phyloP scores from a whole-genome alignment of 352 stramenopile species.

The Phytophthora tentaculata region DNA sequence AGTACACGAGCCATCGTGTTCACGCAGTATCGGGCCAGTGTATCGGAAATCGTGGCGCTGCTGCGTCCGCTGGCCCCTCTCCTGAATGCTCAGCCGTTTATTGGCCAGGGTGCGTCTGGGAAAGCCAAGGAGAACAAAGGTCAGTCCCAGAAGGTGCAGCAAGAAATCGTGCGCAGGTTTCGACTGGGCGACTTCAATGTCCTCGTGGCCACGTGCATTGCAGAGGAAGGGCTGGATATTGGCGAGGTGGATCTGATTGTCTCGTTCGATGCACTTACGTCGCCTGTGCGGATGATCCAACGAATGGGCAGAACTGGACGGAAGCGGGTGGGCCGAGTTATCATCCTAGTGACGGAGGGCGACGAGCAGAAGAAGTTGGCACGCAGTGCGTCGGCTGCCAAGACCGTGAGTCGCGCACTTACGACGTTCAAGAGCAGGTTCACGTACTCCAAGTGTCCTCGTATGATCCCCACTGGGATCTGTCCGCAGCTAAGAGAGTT shows the following conservation, averaged over 20 bases:
- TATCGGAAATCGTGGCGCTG: constrained; percentile 93
- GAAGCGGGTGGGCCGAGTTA: constrained; percentile 92
- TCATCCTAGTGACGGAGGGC: constrained; percentile 91
- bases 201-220: constrained; percentile 95
- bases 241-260: constrained; percentile 95
- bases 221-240: constrained; percentile 96
- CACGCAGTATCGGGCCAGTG: constrained; percentile 95
- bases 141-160: constrained; percentile 95
- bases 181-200: constrained; percentile 90
- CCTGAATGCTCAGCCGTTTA: constrained; percentile 93
- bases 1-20: constrained; percentile 98
- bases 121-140: constrained; percentile 88
- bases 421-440: constrained; percentile 92
- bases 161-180: constrained; percentile 94
- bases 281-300: constrained; percentile 95
- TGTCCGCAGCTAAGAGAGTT: constrained; percentile 55
- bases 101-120: constrained; percentile 91
- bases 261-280: constrained; percentile 94
- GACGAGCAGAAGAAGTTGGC: constrained; percentile 91
- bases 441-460: constrained; percentile 78
- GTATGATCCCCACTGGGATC: constrained; percentile 73
- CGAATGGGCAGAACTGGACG: constrained; percentile 96
- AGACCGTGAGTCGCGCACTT: constrained; percentile 79
- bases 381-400: constrained; percentile 75
- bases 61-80: constrained; percentile 69